These are phyloP conservation scores for Saxophila tyrrhenica DNA, from an alignment of 495 filamentous ascomycete species.

Conservation along the genomic window DNA sequence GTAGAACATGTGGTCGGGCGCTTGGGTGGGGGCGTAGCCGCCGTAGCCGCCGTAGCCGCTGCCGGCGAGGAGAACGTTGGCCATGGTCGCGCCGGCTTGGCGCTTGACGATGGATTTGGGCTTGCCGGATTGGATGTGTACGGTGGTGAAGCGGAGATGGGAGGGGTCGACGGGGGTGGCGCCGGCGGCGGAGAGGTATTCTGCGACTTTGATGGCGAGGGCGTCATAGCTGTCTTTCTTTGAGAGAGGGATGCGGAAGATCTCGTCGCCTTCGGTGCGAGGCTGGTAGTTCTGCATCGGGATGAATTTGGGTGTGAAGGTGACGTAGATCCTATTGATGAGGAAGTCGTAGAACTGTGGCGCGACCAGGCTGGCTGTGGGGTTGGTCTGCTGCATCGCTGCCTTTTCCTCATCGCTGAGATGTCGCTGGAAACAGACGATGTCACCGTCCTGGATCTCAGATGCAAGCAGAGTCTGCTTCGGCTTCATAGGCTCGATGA, in stretches of 20 bases:
- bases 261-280: slow-evolving; percentile 34
- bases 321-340: slow-evolving; percentile 64
- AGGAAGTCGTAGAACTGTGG: slow-evolving; percentile 87
- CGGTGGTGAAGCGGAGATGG: slow-evolving; percentile 80
- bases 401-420: slow-evolving; percentile 48
- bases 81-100: slow-evolving; percentile 50
- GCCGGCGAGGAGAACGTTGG: slow-evolving; percentile 49
- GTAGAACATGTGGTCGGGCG: slow-evolving; percentile 68
- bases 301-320: slow-evolving; percentile 47
- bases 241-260: slow-evolving; percentile 65
- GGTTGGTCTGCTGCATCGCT: slow-evolving; percentile 31
- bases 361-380: slow-evolving; percentile 47
- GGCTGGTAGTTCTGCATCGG: slow-evolving; percentile 18
- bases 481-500: slow-evolving; percentile 91
- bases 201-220: slow-evolving; percentile 73
- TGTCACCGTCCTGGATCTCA: slow-evolving; percentile 95
- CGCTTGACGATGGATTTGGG: slow-evolving; percentile 68
- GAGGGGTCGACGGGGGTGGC: slow-evolving; percentile 41
- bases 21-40: slow-evolving; percentile 42
- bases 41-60: slow-evolving; percentile 51
- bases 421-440: slow-evolving; percentile 78
- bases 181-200: slow-evolving; percentile 50
- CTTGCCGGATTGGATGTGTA: slow-evolving; percentile 61
- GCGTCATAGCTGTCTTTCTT: slow-evolving; percentile 86
- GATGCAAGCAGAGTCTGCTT: slow-evolving; percentile 79